Percentiles rank a stretch among this genome's conserved stretches.
phyloP scores from a whole-genome alignment of 1,284 basidiomycete genomes.

The Cryptococcus sp. region DNA sequence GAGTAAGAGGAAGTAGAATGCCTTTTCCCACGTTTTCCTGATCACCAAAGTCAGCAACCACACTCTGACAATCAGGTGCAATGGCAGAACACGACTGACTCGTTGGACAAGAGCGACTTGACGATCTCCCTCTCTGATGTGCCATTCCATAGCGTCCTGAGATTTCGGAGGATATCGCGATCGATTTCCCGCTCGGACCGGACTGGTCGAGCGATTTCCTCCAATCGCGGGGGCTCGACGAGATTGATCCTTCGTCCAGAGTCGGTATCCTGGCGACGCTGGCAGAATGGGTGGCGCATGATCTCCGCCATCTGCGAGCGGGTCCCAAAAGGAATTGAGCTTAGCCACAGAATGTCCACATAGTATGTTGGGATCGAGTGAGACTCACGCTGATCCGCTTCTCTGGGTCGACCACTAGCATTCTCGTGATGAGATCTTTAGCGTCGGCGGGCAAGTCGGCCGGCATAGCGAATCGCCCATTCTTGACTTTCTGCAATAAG shows the following conservation, averaged over 20 bases:
- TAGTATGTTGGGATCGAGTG: too few species aligned
- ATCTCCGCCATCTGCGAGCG: constrained; percentile 80
- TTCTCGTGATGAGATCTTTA: constrained; percentile 76
- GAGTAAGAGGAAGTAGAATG: constrained; percentile 76
- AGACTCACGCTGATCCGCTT: constrained; percentile 76
- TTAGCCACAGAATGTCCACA: too few species aligned
- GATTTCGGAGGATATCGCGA: constrained; percentile 79
- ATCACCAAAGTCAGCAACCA: too few species aligned
- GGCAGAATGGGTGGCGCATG: constrained; percentile 81
- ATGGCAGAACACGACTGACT: constrained; percentile 43
- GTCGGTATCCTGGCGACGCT: constrained; percentile 46
- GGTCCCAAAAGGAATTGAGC: not conserved
- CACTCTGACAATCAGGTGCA: too few species aligned
- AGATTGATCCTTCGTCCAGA: constrained; percentile 37
- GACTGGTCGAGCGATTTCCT: constrained; percentile 66
- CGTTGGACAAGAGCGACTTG: constrained; percentile 60
- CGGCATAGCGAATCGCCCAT: constrained; percentile 77
- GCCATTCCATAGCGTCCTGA: constrained; percentile 81
- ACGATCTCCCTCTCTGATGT: constrained; percentile 68
- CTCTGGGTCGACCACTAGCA: constrained; percentile 78
- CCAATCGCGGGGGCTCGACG: constrained; percentile 65
- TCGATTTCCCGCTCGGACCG: constrained; percentile 67
- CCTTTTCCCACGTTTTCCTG: constrained; percentile 81
- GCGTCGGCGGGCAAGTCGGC: constrained; percentile 70
- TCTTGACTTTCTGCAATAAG: constrained; percentile 78